Conservation (phyloP, 345 rosid genomes). For the Psidium guajava region DNA sequence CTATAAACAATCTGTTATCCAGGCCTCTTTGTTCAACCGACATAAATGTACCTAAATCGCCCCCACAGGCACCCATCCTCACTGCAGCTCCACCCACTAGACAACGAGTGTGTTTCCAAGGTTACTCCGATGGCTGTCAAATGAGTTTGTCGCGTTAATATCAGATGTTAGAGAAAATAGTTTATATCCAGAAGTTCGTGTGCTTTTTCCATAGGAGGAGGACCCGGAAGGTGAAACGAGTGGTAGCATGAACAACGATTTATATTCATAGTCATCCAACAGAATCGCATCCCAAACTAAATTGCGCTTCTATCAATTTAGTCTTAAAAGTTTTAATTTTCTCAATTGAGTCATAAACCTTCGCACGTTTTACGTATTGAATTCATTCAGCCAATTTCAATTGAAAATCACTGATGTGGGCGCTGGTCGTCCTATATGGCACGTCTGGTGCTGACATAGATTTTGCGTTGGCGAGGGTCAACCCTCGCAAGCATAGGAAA, state of each 20-base stretch:
- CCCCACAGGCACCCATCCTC: not conserved
- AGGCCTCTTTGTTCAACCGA: not conserved
- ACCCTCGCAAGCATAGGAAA: too few relatives aligned
- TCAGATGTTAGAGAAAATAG: not conserved
- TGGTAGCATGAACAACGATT: not conserved
- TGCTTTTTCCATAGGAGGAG: not conserved
- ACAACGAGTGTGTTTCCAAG: not conserved
- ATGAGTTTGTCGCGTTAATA: not conserved
- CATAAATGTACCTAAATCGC: not conserved
- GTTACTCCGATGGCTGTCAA: not conserved
- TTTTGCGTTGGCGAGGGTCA: too few relatives aligned
- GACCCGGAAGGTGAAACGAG: not conserved
- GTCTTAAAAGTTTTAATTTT: too few relatives aligned
- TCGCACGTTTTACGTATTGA: too few relatives aligned
- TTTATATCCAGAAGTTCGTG: not conserved
- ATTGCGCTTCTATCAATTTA: too few relatives aligned
- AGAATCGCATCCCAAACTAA: not conserved
- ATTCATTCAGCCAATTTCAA: too few relatives aligned
- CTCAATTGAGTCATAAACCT: too few relatives aligned
- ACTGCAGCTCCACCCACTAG: not conserved
- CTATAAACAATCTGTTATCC: not conserved
- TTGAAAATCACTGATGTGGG: too few relatives aligned
- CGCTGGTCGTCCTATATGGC: too few relatives aligned
- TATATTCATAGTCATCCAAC: not conserved
- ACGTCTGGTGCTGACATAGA: too few relatives aligned